Evolutionary conservation across 345 rosid species (phyloP), one percentile per base, ranked within the genome.

Genomic region (Salix arbutifolia): DNA sequence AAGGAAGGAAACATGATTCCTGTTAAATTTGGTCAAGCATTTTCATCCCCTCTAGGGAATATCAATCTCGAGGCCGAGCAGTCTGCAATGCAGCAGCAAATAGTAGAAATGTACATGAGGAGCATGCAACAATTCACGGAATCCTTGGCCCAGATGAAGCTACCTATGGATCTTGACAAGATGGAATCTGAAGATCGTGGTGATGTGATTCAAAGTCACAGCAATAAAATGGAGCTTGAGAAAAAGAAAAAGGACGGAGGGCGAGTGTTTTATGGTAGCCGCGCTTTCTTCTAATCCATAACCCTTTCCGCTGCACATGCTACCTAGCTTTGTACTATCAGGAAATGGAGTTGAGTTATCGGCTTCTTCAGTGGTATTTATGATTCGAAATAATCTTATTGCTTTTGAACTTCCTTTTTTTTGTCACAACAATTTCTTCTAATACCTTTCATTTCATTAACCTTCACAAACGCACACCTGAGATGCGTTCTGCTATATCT

Each of bases 21-120:
- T 7, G 81, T 23, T 4, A 76, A 75, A 60, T 78, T 77, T 60
- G 82, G 82, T 38, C 77, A 74, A 66, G 85, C 82, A 30, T 83
- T 86, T 73, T 78, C 88, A 42, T 78, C 85, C 28, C 86, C 91
- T 14, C 17, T 86, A 8, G 86, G 86, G 56, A 85, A 80, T 48
- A 85, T 90, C 40, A 86, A 90, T 70, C 75, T 77, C 4, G 94
- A 88, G 70, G 86, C 90, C 6, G 97, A 86, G 83, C 94, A 92
- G 74, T 82, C 96, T 8, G 91, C 93, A 64, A 91, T 96, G 97
- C 98, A 96, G 85, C 90, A 91, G 83, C 94, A 91, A 74, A 96
- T 91, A 76, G 98, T 92, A 44, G 97, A 93, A 77, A 90, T 95
- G 96, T 95, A 95, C 86, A 95, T 95, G 98, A 95, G 92, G 70